Evolutionary conservation across 1,284 basidiomycete genomes (phyloP).

Genomic region (Sporisorium sorghi): DNA sequence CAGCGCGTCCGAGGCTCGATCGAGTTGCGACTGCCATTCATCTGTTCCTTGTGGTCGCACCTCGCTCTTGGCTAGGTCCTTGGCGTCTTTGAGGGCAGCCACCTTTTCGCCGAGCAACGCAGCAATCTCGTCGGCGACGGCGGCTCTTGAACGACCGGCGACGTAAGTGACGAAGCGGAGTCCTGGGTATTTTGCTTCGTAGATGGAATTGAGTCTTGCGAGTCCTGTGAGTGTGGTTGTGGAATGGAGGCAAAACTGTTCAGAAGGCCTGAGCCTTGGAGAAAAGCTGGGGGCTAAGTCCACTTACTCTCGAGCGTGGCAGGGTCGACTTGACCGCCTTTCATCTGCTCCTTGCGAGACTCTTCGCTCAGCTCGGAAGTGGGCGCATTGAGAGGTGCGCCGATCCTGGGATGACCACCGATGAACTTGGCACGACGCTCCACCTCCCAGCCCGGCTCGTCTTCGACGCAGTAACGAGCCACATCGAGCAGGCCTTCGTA

Average conservation of each 20-base stretch:
- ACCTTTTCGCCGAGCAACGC: conserved; percentile 44
- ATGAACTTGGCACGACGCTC: conserved; percentile 49
- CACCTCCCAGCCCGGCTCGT: conserved; percentile 64
- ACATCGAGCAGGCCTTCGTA: conserved; percentile 68
- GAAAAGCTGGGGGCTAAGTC: not conserved
- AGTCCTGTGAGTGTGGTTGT: conserved; percentile 24
- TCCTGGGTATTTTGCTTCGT: conserved; percentile 62
- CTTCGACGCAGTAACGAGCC: conserved; percentile 67
- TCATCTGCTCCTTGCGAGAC: conserved; percentile 56
- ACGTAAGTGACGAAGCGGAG: conserved; percentile 66
- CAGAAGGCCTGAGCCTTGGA: not conserved
- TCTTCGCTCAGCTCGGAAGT: conserved; percentile 49
- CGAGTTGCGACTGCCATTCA: conserved; percentile 61
- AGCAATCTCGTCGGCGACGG: conserved; percentile 53
- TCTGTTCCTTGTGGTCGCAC: conserved; percentile 22
- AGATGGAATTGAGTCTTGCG: conserved; percentile 58
- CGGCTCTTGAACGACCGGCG: conserved; percentile 72
- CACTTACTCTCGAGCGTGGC: conserved; percentile 52
- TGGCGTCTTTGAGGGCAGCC: conserved; percentile 26
- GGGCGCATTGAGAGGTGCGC: conserved; percentile 48
- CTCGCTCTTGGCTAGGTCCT: conserved; percentile 35
- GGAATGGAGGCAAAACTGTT: not conserved
- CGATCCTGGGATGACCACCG: conserved; percentile 60
- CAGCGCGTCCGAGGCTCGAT: conserved; percentile 59
- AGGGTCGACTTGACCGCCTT: conserved; percentile 52